Base-by-base conservation (phyloP, 352 stramenopile genomes). In the Peronospora destructor region DNA sequence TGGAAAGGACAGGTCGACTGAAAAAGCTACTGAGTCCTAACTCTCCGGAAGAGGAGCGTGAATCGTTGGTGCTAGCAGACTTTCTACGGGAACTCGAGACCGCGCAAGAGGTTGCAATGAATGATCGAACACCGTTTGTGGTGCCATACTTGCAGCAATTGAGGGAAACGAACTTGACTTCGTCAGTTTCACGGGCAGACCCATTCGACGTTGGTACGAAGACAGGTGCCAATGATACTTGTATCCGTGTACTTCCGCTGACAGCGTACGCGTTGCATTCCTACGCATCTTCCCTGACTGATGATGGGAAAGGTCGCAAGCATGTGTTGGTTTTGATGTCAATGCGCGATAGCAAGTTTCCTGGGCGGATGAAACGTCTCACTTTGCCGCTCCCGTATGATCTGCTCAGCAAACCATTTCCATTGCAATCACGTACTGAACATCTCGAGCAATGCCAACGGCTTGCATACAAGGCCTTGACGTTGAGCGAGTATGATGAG, bases 271-370 rank as follows among this genome's bases (percentile, higher is more conserved):
- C 63, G 6, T 53, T 86, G 4, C 64, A 80, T 14, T 64, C 58
- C 7, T 53, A 74, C 13, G 63, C 64, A 11, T 40, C 36, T 35
- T 65, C 30, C n/a, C 16, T 35, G 14, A 28, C 4, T 17, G n/a
- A 59, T 39, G 17, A 41, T 12, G 29, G 51, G 19, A 19, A 49
- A 14, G n/a, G 45, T 26, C 23, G 0, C 4, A 45, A 49, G 32
- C 53, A 66, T 33, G 41, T 61, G 14, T 23, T 81, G 44, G 59
- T 84, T 29, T 40, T 91, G 13, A 80, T 74, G 60, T 79, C 68
- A 23, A 88, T 91, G 76, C 68, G 75, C 6, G 80, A 91, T 48
- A 76, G 66, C 40, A 87, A 88, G 47, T 91, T 88, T 25, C 80
- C 80, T 32, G 80, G 80, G 7, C 72, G 80, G 13, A 70, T 91